Base-by-base conservation (phyloP, 768 basidiomycete genomes). In the Amanita thiersii region DNA sequence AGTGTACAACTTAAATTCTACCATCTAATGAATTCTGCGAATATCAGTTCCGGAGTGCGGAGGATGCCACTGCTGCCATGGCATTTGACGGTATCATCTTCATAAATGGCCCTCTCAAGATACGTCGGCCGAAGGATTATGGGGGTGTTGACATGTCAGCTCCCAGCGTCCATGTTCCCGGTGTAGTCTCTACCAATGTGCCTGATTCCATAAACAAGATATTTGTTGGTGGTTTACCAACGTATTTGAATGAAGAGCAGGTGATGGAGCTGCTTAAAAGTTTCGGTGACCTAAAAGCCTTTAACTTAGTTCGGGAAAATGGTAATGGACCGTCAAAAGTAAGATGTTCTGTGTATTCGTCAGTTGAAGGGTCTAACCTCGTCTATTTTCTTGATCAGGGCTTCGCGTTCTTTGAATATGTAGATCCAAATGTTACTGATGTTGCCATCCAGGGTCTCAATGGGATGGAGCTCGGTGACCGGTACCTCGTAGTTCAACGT, bases 331-430 rank as follows among this genome's bases (percentile, higher is more conserved):
- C 78, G 21, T 94, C 89, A 5, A 97, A 97, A 74, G 93, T 86
- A 46, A 33, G 31, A 19, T 17, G 17, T 32, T 8, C 35, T 47
- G 26, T 20, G 26, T 31, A 17, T 32, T 37, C 37, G 28, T 26
- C n/a, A 29, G 11, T 24, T 33, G 15, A 33, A 38, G 17, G 23
- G 5, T 35, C 25, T 18, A 42, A 8, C 19, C 18, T 24, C 29
- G n/a, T 43, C 41, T 37, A 51, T 44, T 34, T 39, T 24, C 43
- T 24, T 10, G 15, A 30, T 24, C 53, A 97, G 94, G 96, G 96
- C 53, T 99, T 96, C 62, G 96, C 96, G 2, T 98, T 99, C 72
- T 94, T 92, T 66, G 96, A 99, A 72, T 99, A 98, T 61, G 82
- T 87, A 47, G 96, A 99, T 56, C 65, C 78, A 11, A 62, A 59